These are phyloP conservation scores for Endoconidiophora polonica DNA, from an alignment of 2,329 filamentous ascomycete species.

Conservation along the genomic window DNA sequence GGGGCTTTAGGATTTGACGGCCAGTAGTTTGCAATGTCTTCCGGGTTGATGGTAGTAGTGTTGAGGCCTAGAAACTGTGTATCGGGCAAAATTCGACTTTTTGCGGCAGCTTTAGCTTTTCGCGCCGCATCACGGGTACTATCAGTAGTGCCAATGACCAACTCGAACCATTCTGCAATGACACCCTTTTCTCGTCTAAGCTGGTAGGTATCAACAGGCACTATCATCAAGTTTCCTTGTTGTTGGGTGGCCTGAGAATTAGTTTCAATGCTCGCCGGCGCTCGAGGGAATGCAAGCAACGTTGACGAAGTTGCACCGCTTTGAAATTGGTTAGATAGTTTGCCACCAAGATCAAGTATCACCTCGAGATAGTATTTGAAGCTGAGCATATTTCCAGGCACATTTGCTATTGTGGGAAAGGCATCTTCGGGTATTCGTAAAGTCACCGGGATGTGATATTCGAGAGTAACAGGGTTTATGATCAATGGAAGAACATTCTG, in stretches of 20 bases:
- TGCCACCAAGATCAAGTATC: slow-evolving; percentile 80
- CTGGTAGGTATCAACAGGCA: slow-evolving; percentile 73
- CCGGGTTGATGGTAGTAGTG: slow-evolving; percentile 20
- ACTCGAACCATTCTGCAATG: slow-evolving; percentile 71
- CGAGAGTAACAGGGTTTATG: slow-evolving; percentile 64
- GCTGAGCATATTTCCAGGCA: slow-evolving; percentile 84
- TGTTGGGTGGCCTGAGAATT: slow-evolving; percentile 28
- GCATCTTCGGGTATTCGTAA: slow-evolving; percentile 77
- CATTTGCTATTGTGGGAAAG: slow-evolving; percentile 79
- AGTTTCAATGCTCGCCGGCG: slow-evolving; percentile 21
- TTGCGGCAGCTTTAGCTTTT: slow-evolving; percentile 14
- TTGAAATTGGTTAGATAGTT: slow-evolving; percentile 56
- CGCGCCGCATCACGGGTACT: slow-evolving; percentile 28
- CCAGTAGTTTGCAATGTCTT: slow-evolving; percentile 15
- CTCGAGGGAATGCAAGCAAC: slow-evolving; percentile 21
- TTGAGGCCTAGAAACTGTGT: background rate
- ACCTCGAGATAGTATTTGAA: slow-evolving; percentile 93
- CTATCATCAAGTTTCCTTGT: slow-evolving; percentile 32
- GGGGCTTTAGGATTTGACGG: slow-evolving; percentile 8
- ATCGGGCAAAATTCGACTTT: slow-evolving; percentile 7
- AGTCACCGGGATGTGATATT: slow-evolving; percentile 63
- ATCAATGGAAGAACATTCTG: slow-evolving; percentile 81
- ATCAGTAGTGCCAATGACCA: slow-evolving; percentile 74
- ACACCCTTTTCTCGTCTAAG: slow-evolving; percentile 81
- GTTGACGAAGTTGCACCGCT: slow-evolving; percentile 37